These are phyloP conservation scores for Aspergillus homomorphus DNA, from an alignment of 495 filamentous ascomycete species.

Conservation along the genomic window DNA sequence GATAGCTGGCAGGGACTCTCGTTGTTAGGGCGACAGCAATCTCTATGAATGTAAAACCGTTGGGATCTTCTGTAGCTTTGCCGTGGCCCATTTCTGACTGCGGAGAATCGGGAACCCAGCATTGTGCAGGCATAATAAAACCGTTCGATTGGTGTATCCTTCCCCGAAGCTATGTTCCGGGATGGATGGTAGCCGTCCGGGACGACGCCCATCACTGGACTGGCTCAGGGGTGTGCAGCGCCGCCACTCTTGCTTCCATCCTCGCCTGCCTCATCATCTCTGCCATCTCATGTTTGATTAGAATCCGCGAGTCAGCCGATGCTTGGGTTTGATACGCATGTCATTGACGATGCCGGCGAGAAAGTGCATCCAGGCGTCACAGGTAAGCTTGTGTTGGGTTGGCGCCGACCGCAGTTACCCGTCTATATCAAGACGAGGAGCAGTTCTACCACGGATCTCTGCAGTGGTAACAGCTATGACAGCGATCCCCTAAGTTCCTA, in stretches of 20 bases:
- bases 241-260: conserved; percentile 35
- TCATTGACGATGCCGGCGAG: conserved; percentile 75
- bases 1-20: conserved; percentile 81
- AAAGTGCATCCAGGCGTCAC: conserved; percentile 66
- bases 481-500: too few relatives aligned
- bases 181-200: conserved; percentile 99
- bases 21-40: conserved; percentile 82
- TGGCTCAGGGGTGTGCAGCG: conserved; percentile 58
- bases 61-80: conserved; percentile 72
- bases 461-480: too few relatives aligned
- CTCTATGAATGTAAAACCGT: conserved; percentile 91
- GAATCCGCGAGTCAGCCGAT: conserved; percentile 86
- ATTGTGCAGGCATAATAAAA: conserved; percentile 78
- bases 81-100: conserved; percentile 77
- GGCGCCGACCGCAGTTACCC: conserved; percentile 80
- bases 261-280: too few relatives aligned
- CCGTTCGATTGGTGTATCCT: conserved; percentile 61
- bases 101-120: conserved; percentile 83
- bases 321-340: conserved; percentile 83
- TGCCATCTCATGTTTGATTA: conserved; percentile 61
- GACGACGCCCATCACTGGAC: conserved; percentile 81
- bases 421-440: conserved; percentile 79
- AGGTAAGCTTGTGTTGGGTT: conserved; percentile 91
- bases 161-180: conserved; percentile 63
- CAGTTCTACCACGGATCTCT: conserved; percentile 80